Evolutionary conservation across 1,284 basidiomycete genomes (phyloP).

Genomic region (Polyporus tsugae): DNA sequence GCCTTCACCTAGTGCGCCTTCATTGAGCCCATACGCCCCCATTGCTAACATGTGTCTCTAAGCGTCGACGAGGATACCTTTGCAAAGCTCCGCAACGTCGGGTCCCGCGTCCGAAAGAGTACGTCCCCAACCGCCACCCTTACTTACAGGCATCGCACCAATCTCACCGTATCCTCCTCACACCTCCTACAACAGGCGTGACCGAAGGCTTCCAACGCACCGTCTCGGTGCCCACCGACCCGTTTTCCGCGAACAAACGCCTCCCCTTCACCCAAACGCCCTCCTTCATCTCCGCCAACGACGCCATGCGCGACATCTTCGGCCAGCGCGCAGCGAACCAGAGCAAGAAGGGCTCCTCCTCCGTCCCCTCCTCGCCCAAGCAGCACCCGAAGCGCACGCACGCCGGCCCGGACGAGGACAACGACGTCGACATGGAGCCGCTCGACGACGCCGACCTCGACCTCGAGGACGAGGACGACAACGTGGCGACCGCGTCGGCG

Average conservation of each 20-base stretch:
- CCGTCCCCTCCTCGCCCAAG: slow-evolving; percentile 29
- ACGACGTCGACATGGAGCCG: slow-evolving; percentile 22
- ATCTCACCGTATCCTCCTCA: slow-evolving; percentile 11
- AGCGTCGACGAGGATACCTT: slow-evolving; percentile 37
- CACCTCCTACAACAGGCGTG: slow-evolving; percentile 25
- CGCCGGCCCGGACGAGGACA: slow-evolving; percentile 22
- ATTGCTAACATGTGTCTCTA: slow-evolving; percentile 12
- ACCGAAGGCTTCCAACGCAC: slow-evolving; percentile 36
- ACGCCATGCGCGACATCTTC: slow-evolving; percentile 34
- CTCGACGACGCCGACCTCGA: slow-evolving; percentile 25
- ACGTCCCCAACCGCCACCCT: slow-evolving; percentile 11
- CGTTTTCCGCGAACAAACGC: slow-evolving; percentile 24
- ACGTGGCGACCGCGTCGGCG: slow-evolving; percentile 16
- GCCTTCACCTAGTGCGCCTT: slow-evolving; percentile 29
- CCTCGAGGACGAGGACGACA: slow-evolving; percentile 25
- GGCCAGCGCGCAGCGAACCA: slow-evolving; percentile 21
- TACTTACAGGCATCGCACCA: neutral
- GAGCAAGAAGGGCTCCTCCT: slow-evolving; percentile 25
- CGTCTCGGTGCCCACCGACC: slow-evolving; percentile 33
- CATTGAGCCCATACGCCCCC: neutral
- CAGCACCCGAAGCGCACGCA: slow-evolving; percentile 33
- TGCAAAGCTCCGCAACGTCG: slow-evolving; percentile 33
- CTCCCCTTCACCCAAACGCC: slow-evolving; percentile 38
- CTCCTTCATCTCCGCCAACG: slow-evolving; percentile 37
- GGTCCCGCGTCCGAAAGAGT: slow-evolving; percentile 36